Percentiles rank a stretch among this genome's conserved stretches.
Evolutionary conservation across 805 yeast species (phyloP).

Genomic region (Hanseniaspora pseudoguilliermondii): DNA sequence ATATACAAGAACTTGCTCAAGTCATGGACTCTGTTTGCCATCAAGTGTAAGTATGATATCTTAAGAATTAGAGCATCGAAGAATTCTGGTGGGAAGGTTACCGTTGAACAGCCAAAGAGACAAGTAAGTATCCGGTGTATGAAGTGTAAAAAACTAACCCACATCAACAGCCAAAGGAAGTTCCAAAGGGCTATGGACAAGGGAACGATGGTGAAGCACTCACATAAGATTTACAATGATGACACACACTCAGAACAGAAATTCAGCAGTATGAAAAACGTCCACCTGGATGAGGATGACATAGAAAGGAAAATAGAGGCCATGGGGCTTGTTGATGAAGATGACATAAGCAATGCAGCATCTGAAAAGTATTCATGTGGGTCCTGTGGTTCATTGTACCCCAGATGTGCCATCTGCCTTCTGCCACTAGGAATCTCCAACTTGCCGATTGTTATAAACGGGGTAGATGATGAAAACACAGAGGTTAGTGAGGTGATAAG

Average conservation of each 20-base stretch:
- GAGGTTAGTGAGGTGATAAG: conserved; percentile 8
- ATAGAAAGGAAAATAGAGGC: background rate
- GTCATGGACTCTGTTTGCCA: conserved; percentile 68
- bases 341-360: conserved; percentile 1
- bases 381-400: conserved; percentile 76
- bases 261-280: background rate
- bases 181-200: background rate
- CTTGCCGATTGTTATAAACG: conserved; percentile 26
- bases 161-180: conserved; percentile 23
- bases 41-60: conserved; percentile 77
- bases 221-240: background rate
- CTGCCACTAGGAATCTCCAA: conserved; percentile 53
- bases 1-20: conserved; percentile 57
- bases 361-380: conserved; percentile 42
- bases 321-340: background rate
- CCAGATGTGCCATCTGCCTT: conserved; percentile 82
- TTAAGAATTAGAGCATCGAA: conserved; percentile 52
- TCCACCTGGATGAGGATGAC: background rate
- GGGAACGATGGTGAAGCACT: background rate
- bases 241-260: background rate
- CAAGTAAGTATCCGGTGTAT: conserved; percentile 74
- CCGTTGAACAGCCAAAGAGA: conserved; percentile 43
- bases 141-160: conserved; percentile 65
- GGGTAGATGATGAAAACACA: conserved; percentile 13
- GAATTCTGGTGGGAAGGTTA: conserved; percentile 35